These are phyloP conservation scores for Trapa incisa DNA, from an alignment of 345 rosid species.

Conservation along the genomic window DNA sequence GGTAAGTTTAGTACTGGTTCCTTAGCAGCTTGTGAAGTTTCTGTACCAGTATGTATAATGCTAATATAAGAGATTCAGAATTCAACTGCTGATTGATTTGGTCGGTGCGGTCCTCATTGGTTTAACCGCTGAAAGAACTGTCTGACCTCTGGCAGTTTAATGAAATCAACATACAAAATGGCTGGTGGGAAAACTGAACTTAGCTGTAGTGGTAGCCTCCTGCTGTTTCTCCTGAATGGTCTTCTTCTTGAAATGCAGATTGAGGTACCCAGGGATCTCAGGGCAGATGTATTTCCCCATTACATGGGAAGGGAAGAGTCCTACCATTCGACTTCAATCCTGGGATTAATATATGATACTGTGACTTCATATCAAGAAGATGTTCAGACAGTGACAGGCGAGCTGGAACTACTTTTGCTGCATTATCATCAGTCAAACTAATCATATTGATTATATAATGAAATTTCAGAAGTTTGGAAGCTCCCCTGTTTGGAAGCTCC, in stretches of 20 bases:
- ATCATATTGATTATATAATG: background rate
- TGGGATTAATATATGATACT: constrained; percentile 49
- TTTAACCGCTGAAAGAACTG: background rate
- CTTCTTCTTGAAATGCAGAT: constrained; percentile 20
- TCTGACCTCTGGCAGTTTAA: background rate
- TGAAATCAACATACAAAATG: background rate
- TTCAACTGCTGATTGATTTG: background rate
- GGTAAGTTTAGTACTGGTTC: constrained; percentile 12
- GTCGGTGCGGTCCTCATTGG: background rate
- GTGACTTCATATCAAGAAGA: constrained; percentile 21
- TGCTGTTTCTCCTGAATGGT: constrained; percentile 5
- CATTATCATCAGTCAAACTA: background rate
- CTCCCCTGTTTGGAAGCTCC: constrained; percentile 43
- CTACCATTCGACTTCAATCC: constrained; percentile 44
- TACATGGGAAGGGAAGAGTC: constrained; percentile 32
- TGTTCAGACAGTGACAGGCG: constrained; percentile 25
- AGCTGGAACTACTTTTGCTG: constrained; percentile 2
- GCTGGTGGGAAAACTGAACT: background rate
- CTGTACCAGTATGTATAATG: background rate
- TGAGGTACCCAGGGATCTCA: constrained; percentile 32
- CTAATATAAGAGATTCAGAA: background rate
- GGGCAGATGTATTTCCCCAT: constrained; percentile 39
- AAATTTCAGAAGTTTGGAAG: constrained; percentile 32
- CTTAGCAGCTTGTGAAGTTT: background rate
- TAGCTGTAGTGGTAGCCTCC: background rate